Evolutionary conservation across 768 basidiomycete genomes (phyloP), one percentile per base, ranked within the genome.

Genomic region (Porpolomopsis calyptriformis): DNA sequence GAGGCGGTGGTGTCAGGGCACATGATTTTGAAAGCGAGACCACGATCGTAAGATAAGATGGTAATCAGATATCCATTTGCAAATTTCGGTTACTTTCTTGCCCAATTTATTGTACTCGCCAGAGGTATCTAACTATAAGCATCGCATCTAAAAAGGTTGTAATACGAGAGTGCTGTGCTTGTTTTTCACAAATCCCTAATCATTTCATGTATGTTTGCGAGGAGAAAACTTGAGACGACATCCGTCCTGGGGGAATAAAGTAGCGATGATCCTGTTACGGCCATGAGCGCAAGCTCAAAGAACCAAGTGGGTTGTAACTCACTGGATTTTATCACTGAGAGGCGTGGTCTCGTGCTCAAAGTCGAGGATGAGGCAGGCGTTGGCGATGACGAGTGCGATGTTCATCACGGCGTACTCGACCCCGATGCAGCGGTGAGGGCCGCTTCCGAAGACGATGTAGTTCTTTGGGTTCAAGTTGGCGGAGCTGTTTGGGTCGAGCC

Each of bases 181-280:
- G n/a, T n/a, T n/a, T n/a, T n/a, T n/a, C n/a, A n/a, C n/a, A n/a
- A n/a, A n/a, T n/a, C n/a, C n/a, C n/a, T n/a, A n/a, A n/a, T n/a
- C n/a, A n/a, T n/a, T n/a, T 22, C 33, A 37, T 12, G 14, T 25
- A 12, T 24, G 34, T 22, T 20, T 24, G n/a, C 47, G 47, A 4
- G 88, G 83, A 2, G 76, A 72, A 54, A 94, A 76, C 58, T 80
- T 86, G 51, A 97, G 72, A 48, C 76, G 64, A 55, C 90, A 89
- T 35, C 88, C 89, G 57, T 97, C 93, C 62, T 87, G 82, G 9
- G 96, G 96, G 78, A 99, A 99, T 35, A 98, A 65, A 18, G 91
- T 96, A n/a, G 93, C 88, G 53, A 97, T 90, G 52, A 97, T 89
- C 41, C 86, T 89, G 47, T 2, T 14, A 41, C 45, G n/a, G n/a